Evolutionary conservation across 2,329 filamentous ascomycete genomes (phyloP), one percentile per base, ranked within the genome.

Genomic region (Penicillium sp.): DNA sequence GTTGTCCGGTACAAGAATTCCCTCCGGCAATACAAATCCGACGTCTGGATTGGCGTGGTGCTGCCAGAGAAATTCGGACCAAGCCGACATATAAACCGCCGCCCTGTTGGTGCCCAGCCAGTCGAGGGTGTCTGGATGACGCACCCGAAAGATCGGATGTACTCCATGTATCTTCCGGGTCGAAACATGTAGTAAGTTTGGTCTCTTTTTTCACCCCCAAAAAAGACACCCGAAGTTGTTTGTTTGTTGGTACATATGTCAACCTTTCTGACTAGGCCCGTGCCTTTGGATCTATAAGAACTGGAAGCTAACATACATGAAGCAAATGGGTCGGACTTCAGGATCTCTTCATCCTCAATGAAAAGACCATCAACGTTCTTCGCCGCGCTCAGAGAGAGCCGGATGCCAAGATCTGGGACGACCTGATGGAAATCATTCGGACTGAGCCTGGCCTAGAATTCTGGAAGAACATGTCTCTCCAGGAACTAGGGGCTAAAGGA

Each of bases 151-250:
- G 61, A 62, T 18, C 51, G 60, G 1, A 18, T 47, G 0, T 62
- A 63, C 24, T 46, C 61, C 5, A 10, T 57, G 6, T 62, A 60
- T 24, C 43, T 63, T 11, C 59, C 60, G 2, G 57, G 50, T 1
- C 37, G 56, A 18, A 63, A 63, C 18, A 58, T 48, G 47, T 62
- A 45, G 61, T 63, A 51, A 60, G 60, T 58, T 46, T 20, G 18
- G 2, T 29, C 16, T 54, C 42, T 18, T 50, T 50, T 55, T 44
- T 39, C 6, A 18, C 3, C 6, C 6, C 22, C 22, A 22, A 38
- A 51, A 52, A 52, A 24, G 40, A 46, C 50, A n/a, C 18, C 11
- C 1, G 5, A 31, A 10, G 31, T 26, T 22, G 8, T n/a, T 13
- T 22, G 5, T 50, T 40, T 45, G 6, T 22, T 14, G 16, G 11